Conservation (phyloP, 148 eudicot species). For the Simmondsia chinensis region DNA sequence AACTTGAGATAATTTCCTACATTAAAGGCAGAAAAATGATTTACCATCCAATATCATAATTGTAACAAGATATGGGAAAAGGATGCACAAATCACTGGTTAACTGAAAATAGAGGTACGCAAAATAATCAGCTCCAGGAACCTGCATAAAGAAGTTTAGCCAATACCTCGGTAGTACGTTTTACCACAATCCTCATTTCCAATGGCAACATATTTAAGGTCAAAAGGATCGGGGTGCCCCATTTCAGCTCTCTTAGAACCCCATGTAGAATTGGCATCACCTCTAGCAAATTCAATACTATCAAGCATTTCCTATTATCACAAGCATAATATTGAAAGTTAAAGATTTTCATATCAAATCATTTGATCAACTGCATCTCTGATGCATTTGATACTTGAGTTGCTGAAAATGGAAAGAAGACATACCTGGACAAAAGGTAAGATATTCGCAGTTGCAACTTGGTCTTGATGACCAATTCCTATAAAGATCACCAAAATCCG, state of each 20-base stretch:
- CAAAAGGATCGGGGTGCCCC: constrained; percentile 82
- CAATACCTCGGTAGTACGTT: constrained; percentile 63
- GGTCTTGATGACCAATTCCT: constrained; percentile 58
- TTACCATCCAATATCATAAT: neutral
- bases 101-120: too few species aligned
- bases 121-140: too few species aligned
- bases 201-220: constrained; percentile 71
- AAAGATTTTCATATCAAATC: neutral
- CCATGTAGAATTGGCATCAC: constrained; percentile 56
- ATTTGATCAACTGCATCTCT: too few species aligned
- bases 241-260: constrained; percentile 66
- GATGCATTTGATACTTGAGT: neutral
- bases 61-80: too few species aligned
- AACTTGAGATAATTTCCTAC: constrained; percentile 80
- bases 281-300: constrained; percentile 76
- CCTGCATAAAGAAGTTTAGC: too few species aligned
- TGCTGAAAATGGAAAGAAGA: constrained; percentile 1
- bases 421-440: constrained; percentile 67
- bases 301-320: constrained; percentile 63
- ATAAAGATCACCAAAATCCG: constrained; percentile 3
- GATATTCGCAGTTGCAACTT: constrained; percentile 48
- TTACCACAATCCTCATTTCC: constrained; percentile 84
- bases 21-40: constrained; percentile 9
- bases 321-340: neutral
- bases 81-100: too few species aligned